Evolutionary conservation across 352 stramenopile genomes (phyloP).

Genomic region (Globisporangium spinosum): DNA sequence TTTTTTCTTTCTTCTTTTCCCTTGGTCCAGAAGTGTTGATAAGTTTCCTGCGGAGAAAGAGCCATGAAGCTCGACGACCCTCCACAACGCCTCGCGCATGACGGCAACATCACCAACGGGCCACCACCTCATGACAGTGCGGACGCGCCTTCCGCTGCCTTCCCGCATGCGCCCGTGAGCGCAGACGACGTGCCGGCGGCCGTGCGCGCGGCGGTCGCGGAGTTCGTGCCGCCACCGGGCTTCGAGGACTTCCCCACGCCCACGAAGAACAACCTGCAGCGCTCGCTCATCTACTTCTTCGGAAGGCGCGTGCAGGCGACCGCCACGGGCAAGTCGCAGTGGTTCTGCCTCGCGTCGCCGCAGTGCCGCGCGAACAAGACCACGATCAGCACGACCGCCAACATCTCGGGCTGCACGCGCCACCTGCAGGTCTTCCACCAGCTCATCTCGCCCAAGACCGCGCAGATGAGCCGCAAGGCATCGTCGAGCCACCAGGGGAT

Average conservation of each 20-base stretch:
- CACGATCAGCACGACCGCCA: conserved; percentile 24
- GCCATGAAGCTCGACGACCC: neutral
- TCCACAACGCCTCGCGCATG: neutral
- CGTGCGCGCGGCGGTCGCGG: conserved; percentile 14
- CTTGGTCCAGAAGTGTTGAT: neutral
- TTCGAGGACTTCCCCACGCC: conserved; percentile 19
- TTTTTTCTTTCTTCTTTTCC: neutral
- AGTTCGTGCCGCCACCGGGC: conserved; percentile 18
- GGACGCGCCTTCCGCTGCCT: neutral
- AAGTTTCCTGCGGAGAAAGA: neutral
- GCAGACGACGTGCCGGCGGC: conserved; percentile 10
- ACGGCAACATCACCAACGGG: too few species aligned
- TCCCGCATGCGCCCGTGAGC: conserved; percentile 1
- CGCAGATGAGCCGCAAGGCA: conserved; percentile 16
- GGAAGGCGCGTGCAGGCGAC: conserved; percentile 18
- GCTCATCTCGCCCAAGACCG: conserved; percentile 23
- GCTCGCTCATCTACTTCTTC: conserved; percentile 27
- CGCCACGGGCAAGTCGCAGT: conserved; percentile 17
- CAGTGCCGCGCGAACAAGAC: conserved; percentile 23
- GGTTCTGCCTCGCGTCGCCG: conserved; percentile 24
- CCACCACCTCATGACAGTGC: neutral
- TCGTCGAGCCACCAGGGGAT: neutral
- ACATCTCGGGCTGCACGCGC: conserved; percentile 25
- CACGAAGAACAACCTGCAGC: conserved; percentile 27
- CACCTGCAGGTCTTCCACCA: conserved; percentile 27